Evolutionary conservation across 495 filamentous ascomycete species (phyloP).

Genomic region (Aspergillus asperescens): DNA sequence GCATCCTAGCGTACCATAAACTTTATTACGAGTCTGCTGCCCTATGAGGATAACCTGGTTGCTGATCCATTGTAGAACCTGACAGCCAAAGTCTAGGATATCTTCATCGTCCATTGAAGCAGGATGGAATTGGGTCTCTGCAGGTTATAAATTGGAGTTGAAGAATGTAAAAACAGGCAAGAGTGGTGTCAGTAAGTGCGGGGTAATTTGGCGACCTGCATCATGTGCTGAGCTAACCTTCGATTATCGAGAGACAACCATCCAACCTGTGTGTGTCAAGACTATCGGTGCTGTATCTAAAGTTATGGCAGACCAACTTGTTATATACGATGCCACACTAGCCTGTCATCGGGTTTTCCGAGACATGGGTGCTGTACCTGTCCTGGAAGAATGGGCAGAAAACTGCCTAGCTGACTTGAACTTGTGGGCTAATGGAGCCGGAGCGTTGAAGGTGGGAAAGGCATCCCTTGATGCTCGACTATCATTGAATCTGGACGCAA

Average conservation of each 20-base stretch:
- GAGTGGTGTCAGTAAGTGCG: too few relatives aligned
- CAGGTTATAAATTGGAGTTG: too few relatives aligned
- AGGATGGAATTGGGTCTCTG: too few relatives aligned
- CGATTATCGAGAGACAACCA: too few relatives aligned
- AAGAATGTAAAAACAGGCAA: too few relatives aligned
- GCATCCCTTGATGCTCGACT: conserved; percentile 12
- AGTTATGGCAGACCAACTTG: not conserved
- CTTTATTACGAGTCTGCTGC: not conserved
- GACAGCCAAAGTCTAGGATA: not conserved
- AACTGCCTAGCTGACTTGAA: conserved; percentile 24
- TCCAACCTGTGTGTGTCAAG: too few relatives aligned
- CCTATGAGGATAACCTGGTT: conserved; percentile 2
- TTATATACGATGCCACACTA: not conserved
- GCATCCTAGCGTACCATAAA: not conserved
- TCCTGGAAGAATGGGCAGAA: conserved; percentile 13
- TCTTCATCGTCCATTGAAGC: too few relatives aligned
- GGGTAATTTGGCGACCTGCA: too few relatives aligned
- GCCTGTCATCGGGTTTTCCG: not conserved
- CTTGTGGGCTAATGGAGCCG: conserved; percentile 17
- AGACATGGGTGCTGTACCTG: not conserved
- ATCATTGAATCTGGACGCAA: not conserved
- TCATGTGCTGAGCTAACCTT: too few relatives aligned
- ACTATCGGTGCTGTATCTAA: too few relatives aligned
- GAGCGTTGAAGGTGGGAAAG: conserved; percentile 5
- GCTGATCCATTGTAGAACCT: conserved; percentile 1